Base-by-base conservation (phyloP, 225 moss, liverwort and hornwort genomes). In the Antitrichia curtipendula region DNA sequence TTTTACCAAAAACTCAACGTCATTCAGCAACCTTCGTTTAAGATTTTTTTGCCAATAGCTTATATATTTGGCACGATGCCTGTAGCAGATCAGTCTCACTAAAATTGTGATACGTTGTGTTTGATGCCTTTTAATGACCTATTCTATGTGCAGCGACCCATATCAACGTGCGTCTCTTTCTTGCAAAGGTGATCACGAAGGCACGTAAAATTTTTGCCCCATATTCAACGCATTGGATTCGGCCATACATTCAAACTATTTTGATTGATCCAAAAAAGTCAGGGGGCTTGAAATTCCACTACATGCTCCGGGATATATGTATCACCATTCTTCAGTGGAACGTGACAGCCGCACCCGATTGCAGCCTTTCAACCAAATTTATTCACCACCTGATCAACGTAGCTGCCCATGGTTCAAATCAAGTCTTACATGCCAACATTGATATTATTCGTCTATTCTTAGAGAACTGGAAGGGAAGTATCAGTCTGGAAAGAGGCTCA, bases 251-350 rank as follows among this genome's bases (percentile, higher is more conserved):
- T 34, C 95, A 95, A 88, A 94, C 94, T 45, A 93, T 98, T 85
- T 86, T 98, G 78, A 86, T 82, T 25, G 96, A 98, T 88, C 96
- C 96, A 69, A 90, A 73, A 57, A 94, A 86, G 66, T 95, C 98
- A 63, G 96, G 98, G 87, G 98, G 98, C 49, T 78, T 90, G 88
- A 93, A 86, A 41, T 98, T 98, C 88, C 98, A 98, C 88, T 98
- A 98, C 90, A 92, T 98, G 91, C 96, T 98, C n/a, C 95, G 96
- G 76, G 98, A 98, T 86, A 94, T 98, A 62, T 96, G 96, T 88
- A 90, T 98, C 56, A 96, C 91, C 36, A 82, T 96, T 82, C 88
- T 98, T 4, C 94, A 96, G 85, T 98, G 98, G 98, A 95, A 96
- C 77, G 64, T 95, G 68, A 72, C 89, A 20, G 86, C 83, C 71